Conservation (phyloP, 495 filamentous ascomycete genomes). For the Penicillium dipodomyicola region DNA sequence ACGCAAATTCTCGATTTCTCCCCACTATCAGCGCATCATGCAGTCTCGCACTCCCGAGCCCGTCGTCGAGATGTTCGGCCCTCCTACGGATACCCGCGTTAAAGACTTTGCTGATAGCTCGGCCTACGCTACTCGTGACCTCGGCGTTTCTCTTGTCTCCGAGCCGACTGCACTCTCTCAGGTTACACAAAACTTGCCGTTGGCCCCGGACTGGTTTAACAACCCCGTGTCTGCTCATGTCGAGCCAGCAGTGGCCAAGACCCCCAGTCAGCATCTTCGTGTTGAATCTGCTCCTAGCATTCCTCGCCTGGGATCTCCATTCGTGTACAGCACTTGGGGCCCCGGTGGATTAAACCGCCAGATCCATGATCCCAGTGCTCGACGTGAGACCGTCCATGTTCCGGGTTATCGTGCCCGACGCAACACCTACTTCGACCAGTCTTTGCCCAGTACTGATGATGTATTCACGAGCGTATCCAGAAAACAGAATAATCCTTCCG, state of each 20-base stretch:
- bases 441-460: conserved; percentile 53
- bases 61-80: conserved; percentile 51
- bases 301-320: conserved; percentile 55
- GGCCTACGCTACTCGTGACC: conserved; percentile 68
- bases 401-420: conserved; percentile 48
- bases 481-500: conserved; percentile 46
- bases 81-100: conserved; percentile 18
- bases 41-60: conserved; percentile 74
- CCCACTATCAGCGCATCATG: conserved; percentile 68
- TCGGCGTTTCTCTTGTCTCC: conserved; percentile 79
- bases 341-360: conserved; percentile 44
- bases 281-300: conserved; percentile 28
- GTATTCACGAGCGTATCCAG: conserved; percentile 43
- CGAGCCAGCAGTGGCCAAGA: conserved; percentile 2
- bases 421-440: conserved; percentile 44
- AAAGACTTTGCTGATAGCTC: conserved; percentile 27
- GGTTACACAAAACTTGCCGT: conserved; percentile 44
- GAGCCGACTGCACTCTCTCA: conserved; percentile 69
- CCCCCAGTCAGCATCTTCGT: conserved; percentile 21
- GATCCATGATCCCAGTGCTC: conserved; percentile 28
- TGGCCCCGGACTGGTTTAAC: conserved; percentile 38
- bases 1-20: conserved; percentile 64
- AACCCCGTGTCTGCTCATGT: conserved; percentile 23
- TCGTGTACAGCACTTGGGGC: conserved; percentile 56
- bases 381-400: conserved; percentile 46